Evolutionary conservation across 306 rosid species (phyloP).

Genomic region (Myrica gale): DNA sequence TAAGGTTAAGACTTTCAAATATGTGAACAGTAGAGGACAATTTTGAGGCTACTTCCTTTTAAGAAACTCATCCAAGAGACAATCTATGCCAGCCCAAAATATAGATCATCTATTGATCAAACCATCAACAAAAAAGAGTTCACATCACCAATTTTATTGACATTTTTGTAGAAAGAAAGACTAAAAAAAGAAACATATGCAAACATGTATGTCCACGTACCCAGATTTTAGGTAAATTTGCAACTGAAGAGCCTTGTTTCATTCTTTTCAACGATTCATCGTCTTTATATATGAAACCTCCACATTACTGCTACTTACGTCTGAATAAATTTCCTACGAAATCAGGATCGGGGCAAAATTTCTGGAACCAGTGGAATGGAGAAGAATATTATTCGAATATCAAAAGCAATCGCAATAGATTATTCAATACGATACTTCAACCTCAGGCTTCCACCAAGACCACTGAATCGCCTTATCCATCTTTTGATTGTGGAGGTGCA

Average conservation of each 20-base stretch:
- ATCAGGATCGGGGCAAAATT: constrained; percentile 1
- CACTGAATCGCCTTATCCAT: constrained; percentile 11
- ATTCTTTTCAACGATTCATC: background rate
- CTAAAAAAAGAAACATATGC: background rate
- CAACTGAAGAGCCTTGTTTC: background rate
- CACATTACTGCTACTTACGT: background rate
- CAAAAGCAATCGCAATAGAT: constrained; percentile 3
- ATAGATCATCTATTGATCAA: background rate
- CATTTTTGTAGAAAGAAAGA: background rate
- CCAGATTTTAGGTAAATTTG: background rate
- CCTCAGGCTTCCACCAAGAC: background rate
- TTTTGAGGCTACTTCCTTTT: background rate
- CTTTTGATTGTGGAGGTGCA: constrained; percentile 20
- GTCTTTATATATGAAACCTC: constrained; percentile 6
- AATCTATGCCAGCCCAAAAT: background rate
- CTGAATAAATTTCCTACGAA: constrained; percentile 3
- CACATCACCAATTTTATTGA: background rate
- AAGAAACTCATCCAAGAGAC: background rate
- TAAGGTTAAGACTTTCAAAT: background rate
- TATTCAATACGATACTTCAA: background rate
- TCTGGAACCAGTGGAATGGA: constrained; percentile 1
- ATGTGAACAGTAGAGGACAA: background rate
- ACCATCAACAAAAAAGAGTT: background rate
- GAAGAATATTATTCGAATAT: background rate
- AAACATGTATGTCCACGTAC: background rate